Evolutionary conservation across 2,329 filamentous ascomycete genomes (phyloP), one percentile per base, ranked within the genome.

Genomic region (Lecanicillium sp.): DNA sequence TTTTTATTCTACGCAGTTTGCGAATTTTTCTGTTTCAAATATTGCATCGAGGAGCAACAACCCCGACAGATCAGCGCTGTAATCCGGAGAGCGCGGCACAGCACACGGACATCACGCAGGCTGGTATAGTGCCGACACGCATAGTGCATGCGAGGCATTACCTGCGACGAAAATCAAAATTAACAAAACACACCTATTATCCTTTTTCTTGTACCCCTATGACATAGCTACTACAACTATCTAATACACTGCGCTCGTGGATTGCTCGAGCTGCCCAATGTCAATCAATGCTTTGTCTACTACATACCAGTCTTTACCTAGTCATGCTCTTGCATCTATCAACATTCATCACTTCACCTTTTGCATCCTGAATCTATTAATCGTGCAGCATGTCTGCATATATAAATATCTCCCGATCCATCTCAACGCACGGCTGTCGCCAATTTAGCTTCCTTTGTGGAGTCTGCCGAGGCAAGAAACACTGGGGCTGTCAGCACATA

Each of bases 81-180:
- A n/a, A n/a, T n/a, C n/a, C n/a, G n/a, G n/a, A n/a, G 14, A 17
- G 14, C 23, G 26, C 26, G 12, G 24, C 9, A 30, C 35, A 14
- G 24, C 17, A 38, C 21, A 36, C 43, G 36, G 9, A 38, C 38
- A 30, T 30, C 17, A 30, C 20, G 36, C 44, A 35, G 36, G 44
- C 27, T 47, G 35, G 37, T 36, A 26, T 26, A 26, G 29, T 47
- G 44, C 44, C 44, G n/a, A 21, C 6, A 20, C 40, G 36, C 44
- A 47, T 47, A 47, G 44, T 27, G 44, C 44, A 47, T 47, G 44
- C 37, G 36, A 40, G 44, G 44, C 44, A 47, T 40, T 40, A 15
- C 44, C 44, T 47, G 44, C 44, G 27, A 20, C 9, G 14, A 17
- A 11, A 45, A 36, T n/a, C n/a, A n/a, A n/a, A n/a, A n/a, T n/a